phyloP scores from a whole-genome alignment of 257 asterid genomes.

The Knoxia roxburghii region DNA sequence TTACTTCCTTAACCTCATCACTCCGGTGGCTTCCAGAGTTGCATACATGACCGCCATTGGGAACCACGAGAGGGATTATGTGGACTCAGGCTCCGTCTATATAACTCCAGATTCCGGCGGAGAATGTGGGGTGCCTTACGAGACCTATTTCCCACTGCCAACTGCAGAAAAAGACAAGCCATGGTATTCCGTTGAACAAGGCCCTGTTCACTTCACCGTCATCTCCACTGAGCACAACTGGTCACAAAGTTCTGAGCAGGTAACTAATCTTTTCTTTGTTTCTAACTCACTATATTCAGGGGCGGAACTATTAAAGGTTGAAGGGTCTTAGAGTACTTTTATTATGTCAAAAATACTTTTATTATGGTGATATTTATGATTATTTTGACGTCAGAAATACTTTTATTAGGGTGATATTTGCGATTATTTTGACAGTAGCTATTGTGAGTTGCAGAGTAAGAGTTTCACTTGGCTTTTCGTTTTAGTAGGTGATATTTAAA shows the following conservation, averaged over 20 bases:
- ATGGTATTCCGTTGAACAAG: conserved; percentile 88
- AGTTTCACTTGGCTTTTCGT: no score
- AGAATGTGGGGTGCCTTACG: conserved; percentile 90
- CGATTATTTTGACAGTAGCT: no score
- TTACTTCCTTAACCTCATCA: conserved; percentile 63
- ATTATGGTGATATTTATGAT: no score
- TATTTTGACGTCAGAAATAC: no score
- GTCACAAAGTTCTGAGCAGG: conserved; percentile 49
- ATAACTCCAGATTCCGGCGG: conserved; percentile 76
- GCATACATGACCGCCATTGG: conserved; percentile 95
- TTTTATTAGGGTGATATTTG: no score
- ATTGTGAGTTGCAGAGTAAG: no score
- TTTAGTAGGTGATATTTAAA: no score
- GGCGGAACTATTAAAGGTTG: no score
- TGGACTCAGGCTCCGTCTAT: conserved; percentile 57
- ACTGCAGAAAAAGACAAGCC: conserved; percentile 65
- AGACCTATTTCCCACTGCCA: conserved; percentile 90
- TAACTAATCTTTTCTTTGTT: conserved; percentile 15
- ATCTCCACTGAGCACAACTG: conserved; percentile 83
- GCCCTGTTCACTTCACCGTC: conserved; percentile 67
- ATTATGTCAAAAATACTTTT: no score
- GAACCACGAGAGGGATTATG: conserved; percentile 79
- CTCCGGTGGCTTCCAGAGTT: conserved; percentile 57
- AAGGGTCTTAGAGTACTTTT: no score
- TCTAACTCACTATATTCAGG: no score